Evolutionary conservation across 2,329 filamentous ascomycete genomes (phyloP).

Genomic region (Verticillium dahliae): DNA sequence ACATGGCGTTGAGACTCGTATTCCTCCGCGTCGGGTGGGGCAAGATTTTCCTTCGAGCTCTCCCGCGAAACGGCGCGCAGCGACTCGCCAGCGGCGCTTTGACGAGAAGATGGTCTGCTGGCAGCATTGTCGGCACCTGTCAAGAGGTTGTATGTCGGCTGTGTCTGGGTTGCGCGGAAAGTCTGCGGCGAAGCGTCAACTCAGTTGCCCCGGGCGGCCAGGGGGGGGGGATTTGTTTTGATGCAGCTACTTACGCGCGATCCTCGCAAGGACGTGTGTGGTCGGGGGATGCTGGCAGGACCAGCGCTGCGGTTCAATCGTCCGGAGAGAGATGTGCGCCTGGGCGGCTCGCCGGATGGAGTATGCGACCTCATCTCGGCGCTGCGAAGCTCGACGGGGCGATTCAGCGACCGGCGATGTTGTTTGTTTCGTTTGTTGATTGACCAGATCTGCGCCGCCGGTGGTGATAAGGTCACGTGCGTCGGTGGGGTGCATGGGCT

Average conservation of each 20-base stretch:
- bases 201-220: neutral
- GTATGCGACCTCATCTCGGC: conserved; percentile 19
- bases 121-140: conserved; percentile 38
- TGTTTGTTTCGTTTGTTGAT: conserved; percentile 5
- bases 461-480: conserved; percentile 8
- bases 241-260: conserved; percentile 28
- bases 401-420: conserved; percentile 4
- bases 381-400: neutral
- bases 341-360: conserved; percentile 19
- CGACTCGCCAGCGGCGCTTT: conserved; percentile 31
- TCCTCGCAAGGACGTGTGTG: conserved; percentile 26
- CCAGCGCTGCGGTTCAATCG: conserved; percentile 29
- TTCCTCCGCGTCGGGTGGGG: conserved; percentile 50
- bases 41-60: conserved; percentile 54
- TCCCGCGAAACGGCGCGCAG: conserved; percentile 44
- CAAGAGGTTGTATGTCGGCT: conserved; percentile 54
- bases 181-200: neutral
- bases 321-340: conserved; percentile 21
- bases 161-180: conserved; percentile 33
- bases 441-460: neutral
- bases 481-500: neutral
- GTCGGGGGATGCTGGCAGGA: conserved; percentile 26
- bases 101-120: conserved; percentile 30
- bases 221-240: conserved; percentile 1
- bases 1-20: conserved; percentile 50